Evolutionary conservation across 805 yeast species (phyloP).

Genomic region (Yarrowia sp.): DNA sequence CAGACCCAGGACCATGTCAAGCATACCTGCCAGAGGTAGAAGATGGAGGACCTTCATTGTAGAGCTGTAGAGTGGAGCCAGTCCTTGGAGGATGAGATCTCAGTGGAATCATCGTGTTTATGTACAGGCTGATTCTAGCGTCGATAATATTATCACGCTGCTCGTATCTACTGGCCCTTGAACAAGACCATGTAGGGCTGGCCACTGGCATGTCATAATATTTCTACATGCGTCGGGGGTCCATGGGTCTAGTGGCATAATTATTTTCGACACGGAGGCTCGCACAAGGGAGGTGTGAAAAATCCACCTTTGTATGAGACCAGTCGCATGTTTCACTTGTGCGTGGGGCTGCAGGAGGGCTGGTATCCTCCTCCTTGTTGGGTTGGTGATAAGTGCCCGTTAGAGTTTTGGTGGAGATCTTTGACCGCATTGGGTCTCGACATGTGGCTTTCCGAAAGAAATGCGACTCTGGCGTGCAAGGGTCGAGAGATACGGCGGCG

Average conservation of each 20-base stretch:
- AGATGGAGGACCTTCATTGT: conserved; percentile 8
- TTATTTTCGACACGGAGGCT: conserved; percentile 2
- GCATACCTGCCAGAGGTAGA: conserved; percentile 9
- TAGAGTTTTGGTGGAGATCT: background rate
- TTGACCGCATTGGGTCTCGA: background rate
- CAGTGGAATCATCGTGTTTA: background rate
- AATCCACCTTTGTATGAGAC: background rate
- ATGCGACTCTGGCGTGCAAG: background rate
- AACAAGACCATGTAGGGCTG: background rate
- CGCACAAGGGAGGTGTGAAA: conserved; percentile 6
- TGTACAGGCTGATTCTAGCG: background rate
- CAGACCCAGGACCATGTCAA: background rate
- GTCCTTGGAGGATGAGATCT: background rate
- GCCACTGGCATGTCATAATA: conserved; percentile 16
- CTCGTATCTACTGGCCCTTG: background rate
- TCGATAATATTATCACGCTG: background rate
- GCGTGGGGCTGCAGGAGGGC: conserved; percentile 4
- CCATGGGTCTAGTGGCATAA: conserved; percentile 1
- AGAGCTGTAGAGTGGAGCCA: background rate
- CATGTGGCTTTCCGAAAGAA: background rate
- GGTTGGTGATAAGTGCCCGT: background rate
- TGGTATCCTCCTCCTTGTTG: background rate
- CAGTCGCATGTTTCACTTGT: background rate
- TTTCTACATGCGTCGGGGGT: conserved; percentile 1
- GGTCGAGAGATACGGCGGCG: background rate